phyloP scores from a whole-genome alignment of 2,329 filamentous ascomycete genomes.

The Intubia oerlemansii region DNA sequence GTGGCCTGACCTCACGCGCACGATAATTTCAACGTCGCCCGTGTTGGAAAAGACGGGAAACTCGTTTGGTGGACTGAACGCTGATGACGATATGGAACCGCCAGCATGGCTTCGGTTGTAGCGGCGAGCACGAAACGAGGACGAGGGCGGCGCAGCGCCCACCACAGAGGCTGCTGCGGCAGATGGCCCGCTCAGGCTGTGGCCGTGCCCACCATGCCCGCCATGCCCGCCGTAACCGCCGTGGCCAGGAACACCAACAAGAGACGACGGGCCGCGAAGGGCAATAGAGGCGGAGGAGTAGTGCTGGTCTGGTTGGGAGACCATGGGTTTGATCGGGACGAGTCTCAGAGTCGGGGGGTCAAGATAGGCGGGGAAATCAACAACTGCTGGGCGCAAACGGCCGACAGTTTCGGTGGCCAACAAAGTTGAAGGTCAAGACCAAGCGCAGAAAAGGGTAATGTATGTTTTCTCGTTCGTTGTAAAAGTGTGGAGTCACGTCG shows the following conservation, averaged over 20 bases:
- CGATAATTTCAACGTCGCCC: slow-evolving; percentile 79
- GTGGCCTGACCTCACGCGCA: slow-evolving; percentile 40
- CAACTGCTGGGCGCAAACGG: no score
- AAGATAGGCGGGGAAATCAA: slow-evolving; percentile 1
- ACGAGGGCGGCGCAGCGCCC: slow-evolving; percentile 1
- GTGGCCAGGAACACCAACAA: slow-evolving; percentile 9
- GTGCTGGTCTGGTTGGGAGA: slow-evolving; percentile 13
- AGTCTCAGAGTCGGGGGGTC: no score
- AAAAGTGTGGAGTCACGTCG: no score
- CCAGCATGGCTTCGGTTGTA: slow-evolving; percentile 69
- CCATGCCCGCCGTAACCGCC: slow-evolving; percentile 3
- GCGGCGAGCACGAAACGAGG: slow-evolving; percentile 15
- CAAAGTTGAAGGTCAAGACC: no score
- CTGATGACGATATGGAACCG: slow-evolving; percentile 23
- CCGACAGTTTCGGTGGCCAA: no score
- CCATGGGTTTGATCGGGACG: slow-evolving; percentile 12
- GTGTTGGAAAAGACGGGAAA: slow-evolving; percentile 81
- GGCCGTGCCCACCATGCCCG: not conserved
- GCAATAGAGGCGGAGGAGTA: slow-evolving; percentile 13
- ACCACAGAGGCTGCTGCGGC: slow-evolving; percentile 5
- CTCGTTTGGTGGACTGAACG: slow-evolving; percentile 58
- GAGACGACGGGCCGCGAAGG: slow-evolving; percentile 14
- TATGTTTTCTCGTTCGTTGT: no score
- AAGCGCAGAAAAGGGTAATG: no score
- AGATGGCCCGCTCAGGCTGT: slow-evolving; percentile 8